Evolutionary conservation across 192 early-diverging fungal species (phyloP).

Genomic region (Phlyctochytrium bullatum): DNA sequence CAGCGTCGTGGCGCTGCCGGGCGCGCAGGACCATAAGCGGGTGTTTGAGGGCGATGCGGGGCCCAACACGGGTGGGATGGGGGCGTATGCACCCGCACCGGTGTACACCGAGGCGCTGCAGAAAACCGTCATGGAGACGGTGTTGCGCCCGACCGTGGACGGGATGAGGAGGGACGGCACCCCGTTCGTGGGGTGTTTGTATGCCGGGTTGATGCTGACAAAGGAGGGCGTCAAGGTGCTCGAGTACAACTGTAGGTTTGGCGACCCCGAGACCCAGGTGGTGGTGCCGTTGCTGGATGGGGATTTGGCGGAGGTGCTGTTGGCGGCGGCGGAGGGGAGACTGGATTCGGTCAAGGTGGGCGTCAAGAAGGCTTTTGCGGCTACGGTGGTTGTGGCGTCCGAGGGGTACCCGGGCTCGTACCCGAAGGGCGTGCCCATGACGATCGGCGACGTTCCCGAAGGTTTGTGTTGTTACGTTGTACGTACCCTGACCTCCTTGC

Average conservation of each 20-base stretch:
- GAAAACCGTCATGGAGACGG: constrained; percentile 65
- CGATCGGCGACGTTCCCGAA: constrained; percentile 45
- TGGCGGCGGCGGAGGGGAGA: constrained; percentile 85
- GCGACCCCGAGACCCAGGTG: constrained; percentile 97
- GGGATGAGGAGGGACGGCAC: constrained; percentile 93
- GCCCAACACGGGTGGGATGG: constrained; percentile 99
- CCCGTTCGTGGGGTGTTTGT: constrained; percentile 96
- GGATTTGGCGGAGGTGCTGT: constrained; percentile 83
- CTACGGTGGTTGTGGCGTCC: constrained; percentile 90
- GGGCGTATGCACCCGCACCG: constrained; percentile 95
- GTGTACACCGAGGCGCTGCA: constrained; percentile 79
- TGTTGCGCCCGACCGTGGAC: constrained; percentile 89
- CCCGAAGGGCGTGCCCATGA: constrained; percentile 76
- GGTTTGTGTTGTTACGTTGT: constrained; percentile 22
- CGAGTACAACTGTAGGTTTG: constrained; percentile 98
- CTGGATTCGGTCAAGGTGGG: constrained; percentile 80
- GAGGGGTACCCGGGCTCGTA: constrained; percentile 91
- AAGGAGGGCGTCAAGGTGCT: constrained; percentile 87
- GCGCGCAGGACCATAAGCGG: constrained; percentile 99
- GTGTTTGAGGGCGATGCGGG: constrained; percentile 90
- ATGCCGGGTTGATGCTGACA: constrained; percentile 96
- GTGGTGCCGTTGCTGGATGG: constrained; percentile 87
- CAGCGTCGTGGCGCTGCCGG: constrained; percentile 83
- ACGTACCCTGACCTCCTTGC: constrained; percentile 23
- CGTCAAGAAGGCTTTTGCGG: constrained; percentile 74